These are phyloP conservation scores for Shiraia sp. DNA, from an alignment of 2,329 filamentous ascomycete species.

Conservation along the genomic window DNA sequence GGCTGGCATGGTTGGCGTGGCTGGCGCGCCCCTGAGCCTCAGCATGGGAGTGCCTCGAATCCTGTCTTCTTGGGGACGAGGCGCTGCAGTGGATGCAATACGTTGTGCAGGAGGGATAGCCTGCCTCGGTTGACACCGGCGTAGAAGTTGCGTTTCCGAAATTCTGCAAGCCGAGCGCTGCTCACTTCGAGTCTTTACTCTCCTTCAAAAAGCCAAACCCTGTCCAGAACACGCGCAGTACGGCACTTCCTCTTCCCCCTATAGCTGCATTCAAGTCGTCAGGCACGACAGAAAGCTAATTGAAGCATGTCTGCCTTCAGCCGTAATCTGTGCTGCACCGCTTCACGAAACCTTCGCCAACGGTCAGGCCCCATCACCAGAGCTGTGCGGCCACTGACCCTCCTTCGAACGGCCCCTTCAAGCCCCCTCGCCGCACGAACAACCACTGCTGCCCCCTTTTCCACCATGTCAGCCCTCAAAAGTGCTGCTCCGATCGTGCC, in stretches of 20 bases:
- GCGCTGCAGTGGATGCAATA: too few species aligned
- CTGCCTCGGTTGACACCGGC: conserved; percentile 40
- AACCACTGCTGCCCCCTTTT: conserved; percentile 36
- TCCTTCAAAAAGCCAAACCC: conserved; percentile 22
- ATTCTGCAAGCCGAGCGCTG: conserved; percentile 29
- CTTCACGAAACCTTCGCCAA: conserved; percentile 43
- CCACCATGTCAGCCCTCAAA: conserved; percentile 44
- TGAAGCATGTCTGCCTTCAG: conserved; percentile 47
- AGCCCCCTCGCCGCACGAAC: conserved; percentile 26
- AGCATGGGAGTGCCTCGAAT: too few species aligned
- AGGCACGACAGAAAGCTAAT: conserved; percentile 43
- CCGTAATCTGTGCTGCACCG: conserved; percentile 46
- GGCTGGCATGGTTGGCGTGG: background rate
- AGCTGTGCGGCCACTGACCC: conserved; percentile 44
- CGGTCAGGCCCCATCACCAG: conserved; percentile 37
- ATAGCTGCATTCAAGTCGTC: conserved; percentile 38
- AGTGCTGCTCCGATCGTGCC: conserved; percentile 36
- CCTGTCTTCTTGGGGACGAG: too few species aligned
- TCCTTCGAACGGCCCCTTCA: conserved; percentile 25
- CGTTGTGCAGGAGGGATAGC: conserved; percentile 12
- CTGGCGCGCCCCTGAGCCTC: too few species aligned
- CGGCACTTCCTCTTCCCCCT: conserved; percentile 33
- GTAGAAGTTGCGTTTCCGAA: conserved; percentile 24
- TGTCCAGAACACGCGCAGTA: conserved; percentile 35
- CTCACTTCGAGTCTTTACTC: conserved; percentile 21